Evolutionary conservation across 495 filamentous ascomycete species (phyloP).

Genomic region (Xylaria flabelliformis): DNA sequence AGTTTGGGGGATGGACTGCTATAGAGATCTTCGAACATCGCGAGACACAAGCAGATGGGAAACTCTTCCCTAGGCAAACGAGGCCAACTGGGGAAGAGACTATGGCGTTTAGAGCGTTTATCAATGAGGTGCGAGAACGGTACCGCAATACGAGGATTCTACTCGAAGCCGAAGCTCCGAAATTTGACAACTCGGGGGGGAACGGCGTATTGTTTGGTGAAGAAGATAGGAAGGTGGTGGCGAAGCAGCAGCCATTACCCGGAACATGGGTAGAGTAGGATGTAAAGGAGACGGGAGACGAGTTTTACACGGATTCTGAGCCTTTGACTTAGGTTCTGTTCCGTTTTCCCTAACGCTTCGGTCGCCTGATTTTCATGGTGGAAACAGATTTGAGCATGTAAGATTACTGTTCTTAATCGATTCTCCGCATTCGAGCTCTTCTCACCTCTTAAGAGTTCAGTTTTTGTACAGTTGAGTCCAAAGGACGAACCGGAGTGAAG

Average conservation of each 20-base stretch:
- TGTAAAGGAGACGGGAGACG: background rate
- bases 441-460: background rate
- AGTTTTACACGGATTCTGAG: background rate
- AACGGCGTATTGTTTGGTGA: background rate
- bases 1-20: background rate
- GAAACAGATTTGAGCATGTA: background rate
- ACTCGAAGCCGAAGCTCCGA: background rate
- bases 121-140: background rate
- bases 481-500: background rate
- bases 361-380: background rate
- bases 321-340: background rate
- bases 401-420: background rate
- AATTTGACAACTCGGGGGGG: background rate
- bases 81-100: background rate
- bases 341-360: background rate
- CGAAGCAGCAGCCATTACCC: background rate
- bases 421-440: background rate
- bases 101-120: background rate
- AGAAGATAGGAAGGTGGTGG: background rate
- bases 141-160: background rate
- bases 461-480: background rate
- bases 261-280: conserved; percentile 3
- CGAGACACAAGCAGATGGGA: background rate
- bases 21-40: background rate
- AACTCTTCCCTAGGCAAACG: background rate